Conservation (phyloP, 2,329 filamentous ascomycete genomes). For the Curvularia sp. region DNA sequence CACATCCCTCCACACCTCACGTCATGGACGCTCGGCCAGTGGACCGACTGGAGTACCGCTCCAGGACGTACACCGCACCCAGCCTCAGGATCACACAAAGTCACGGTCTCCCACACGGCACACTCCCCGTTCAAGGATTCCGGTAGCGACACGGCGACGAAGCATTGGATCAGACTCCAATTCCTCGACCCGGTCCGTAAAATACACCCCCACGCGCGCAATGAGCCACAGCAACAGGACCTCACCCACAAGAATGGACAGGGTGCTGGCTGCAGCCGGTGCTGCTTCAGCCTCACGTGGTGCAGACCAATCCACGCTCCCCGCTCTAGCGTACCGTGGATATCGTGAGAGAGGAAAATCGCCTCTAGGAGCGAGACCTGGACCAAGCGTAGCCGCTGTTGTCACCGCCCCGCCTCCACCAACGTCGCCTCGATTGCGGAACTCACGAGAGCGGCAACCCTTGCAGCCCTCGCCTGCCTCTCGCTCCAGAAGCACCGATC, state of each 20-base stretch:
- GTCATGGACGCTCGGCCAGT: slow-evolving; percentile 32
- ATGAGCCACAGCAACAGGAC: slow-evolving; percentile 34
- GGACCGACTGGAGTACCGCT: slow-evolving; percentile 26
- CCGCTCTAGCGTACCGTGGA: slow-evolving; percentile 42
- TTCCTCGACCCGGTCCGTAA: slow-evolving; percentile 46
- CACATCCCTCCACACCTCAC: slow-evolving; percentile 24
- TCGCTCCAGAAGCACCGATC: slow-evolving; percentile 28
- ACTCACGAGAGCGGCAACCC: slow-evolving; percentile 45
- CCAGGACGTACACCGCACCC: slow-evolving; percentile 22
- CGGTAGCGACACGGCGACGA: slow-evolving; percentile 40
- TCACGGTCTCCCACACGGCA: slow-evolving; percentile 28
- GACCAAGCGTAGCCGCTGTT: slow-evolving; percentile 40
- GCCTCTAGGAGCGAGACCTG: slow-evolving; percentile 28
- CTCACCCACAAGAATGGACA: slow-evolving; percentile 38
- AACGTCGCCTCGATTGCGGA: slow-evolving; percentile 45
- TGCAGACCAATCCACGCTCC: slow-evolving; percentile 31
- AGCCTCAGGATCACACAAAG: slow-evolving; percentile 20
- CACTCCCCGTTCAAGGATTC: slow-evolving; percentile 46
- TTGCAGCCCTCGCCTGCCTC: slow-evolving; percentile 37
- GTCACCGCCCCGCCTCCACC: slow-evolving; percentile 41
- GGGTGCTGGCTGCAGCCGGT: slow-evolving; percentile 22
- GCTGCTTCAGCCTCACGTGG: slow-evolving; percentile 18
- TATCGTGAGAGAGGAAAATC: slow-evolving; percentile 46
- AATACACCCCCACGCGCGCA: slow-evolving; percentile 36
- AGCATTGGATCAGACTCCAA: slow-evolving; percentile 48